Evolutionary conservation across 495 filamentous ascomycete genomes (phyloP), one percentile per base, ranked within the genome.

Genomic region (Aspergillus indologenus): DNA sequence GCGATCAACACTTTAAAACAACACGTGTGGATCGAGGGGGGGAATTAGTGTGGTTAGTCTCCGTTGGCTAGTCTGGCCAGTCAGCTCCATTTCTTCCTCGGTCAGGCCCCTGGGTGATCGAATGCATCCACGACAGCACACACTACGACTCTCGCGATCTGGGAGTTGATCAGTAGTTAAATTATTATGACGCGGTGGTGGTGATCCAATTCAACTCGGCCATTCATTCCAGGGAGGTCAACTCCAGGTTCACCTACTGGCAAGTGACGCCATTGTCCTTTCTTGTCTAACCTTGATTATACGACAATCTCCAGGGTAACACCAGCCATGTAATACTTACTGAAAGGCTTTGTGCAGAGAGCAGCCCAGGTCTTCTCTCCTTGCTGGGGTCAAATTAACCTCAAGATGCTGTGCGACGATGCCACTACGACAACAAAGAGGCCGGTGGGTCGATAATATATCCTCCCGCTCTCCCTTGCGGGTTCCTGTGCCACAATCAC

Each of bases 21-120:
- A 53, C 51, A 53, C 51, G 51, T 53, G 51, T 53, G 51, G 51
- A 53, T 42, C 51, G 29, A 14, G 51, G 51, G 20, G 51, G 20
- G 42, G 5, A 53, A 18, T 17, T 31, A 20, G 19, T 26, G 11
- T 18, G 51, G 19, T 31, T 53, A 31, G 49, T 53, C 23, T 18
- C 49, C 31, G 20, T 29, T 29, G 21, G 17, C 20, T 29, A 19
- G 20, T 29, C 5, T 40, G 34, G 12, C 34, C 34, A 40, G 34
- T 40, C 34, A 40, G 2, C 12, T 14, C 34, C 5, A 6, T 15
- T 14, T 40, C 12, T 15, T 40, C 34, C 34, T 11, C 34, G 34
- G 12, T 40, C 34, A 40, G 34, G 34, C 34, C 34, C 34, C 34
- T 11, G 5, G 34, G 34, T 40, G 34, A 40, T 40, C 34, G 34